phyloP scores from a whole-genome alignment of 257 asterid species.

The Nyctanthes arbortristis region DNA sequence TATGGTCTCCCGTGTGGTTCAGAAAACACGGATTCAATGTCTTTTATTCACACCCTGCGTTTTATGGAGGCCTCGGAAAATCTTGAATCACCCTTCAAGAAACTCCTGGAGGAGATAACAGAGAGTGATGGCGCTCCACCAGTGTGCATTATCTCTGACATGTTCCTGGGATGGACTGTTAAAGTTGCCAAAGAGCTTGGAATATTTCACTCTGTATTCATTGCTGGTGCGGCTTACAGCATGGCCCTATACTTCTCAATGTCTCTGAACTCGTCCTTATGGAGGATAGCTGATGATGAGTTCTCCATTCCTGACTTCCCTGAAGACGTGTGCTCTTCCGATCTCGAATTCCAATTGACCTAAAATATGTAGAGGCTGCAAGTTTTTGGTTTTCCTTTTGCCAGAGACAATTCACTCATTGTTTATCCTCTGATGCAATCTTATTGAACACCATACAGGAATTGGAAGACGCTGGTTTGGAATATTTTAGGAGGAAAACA shows the following conservation, averaged over 20 bases:
- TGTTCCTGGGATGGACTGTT: not conserved
- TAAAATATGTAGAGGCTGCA: not conserved
- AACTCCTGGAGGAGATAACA: not conserved
- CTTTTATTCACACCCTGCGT: not conserved
- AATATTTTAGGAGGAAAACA: not conserved
- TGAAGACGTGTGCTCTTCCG: not conserved
- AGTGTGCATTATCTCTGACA: not conserved
- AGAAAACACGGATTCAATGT: not conserved
- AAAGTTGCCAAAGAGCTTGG: not conserved
- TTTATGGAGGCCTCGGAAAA: not conserved
- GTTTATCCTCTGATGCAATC: not conserved
- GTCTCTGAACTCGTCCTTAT: not conserved
- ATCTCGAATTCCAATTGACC: not conserved
- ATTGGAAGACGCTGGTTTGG: not conserved
- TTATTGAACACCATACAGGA: not conserved
- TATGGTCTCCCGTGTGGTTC: not conserved
- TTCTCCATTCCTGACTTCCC: not conserved
- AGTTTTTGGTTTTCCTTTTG: not conserved
- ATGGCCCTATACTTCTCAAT: not conserved
- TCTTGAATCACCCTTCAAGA: not conserved
- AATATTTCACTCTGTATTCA: not conserved
- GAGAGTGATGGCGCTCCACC: not conserved
- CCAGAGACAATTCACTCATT: slow-evolving; percentile 1
- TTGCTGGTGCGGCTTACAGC: not conserved
- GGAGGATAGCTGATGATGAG: not conserved